phyloP scores from a whole-genome alignment of 768 basidiomycete genomes.

The Mycena rosella region DNA sequence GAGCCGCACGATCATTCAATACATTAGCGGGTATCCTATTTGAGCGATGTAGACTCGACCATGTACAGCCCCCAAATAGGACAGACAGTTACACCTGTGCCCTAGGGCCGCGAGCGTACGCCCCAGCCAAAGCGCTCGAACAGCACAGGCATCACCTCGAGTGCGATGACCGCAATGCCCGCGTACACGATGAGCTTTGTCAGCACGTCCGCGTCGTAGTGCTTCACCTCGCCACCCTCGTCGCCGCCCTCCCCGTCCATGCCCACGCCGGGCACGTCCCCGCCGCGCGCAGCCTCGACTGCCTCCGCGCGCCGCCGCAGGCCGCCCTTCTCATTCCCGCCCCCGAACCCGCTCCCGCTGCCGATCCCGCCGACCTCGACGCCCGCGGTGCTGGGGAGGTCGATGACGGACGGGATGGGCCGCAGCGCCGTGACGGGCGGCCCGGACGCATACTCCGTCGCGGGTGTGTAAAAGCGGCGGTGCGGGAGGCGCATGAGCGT shows the following conservation, averaged over 20 bases:
- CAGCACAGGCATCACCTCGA: conserved; percentile 71
- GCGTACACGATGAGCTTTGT: conserved; percentile 93
- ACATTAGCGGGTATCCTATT: background rate
- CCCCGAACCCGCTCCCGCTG: conserved; percentile 47
- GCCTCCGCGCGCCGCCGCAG: conserved; percentile 30
- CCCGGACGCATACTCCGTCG: conserved; percentile 86
- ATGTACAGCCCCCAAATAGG: no score
- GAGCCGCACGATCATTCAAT: background rate
- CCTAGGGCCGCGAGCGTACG: conserved; percentile 52
- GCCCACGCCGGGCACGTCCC: conserved; percentile 44
- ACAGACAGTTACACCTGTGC: no score
- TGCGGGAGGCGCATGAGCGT: conserved; percentile 80
- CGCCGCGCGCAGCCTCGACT: conserved; percentile 47
- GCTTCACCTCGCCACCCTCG: conserved; percentile 68
- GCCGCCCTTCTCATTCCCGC: conserved; percentile 34
- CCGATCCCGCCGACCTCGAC: conserved; percentile 62
- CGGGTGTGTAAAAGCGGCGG: conserved; percentile 90
- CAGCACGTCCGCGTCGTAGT: conserved; percentile 47
- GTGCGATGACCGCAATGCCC: conserved; percentile 82
- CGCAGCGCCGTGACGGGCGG: conserved; percentile 68
- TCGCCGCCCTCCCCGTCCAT: conserved; percentile 59
- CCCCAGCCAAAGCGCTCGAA: conserved; percentile 83
- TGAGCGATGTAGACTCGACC: no score
- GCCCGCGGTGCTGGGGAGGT: conserved; percentile 68
- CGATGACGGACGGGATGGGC: conserved; percentile 89